Conservation (phyloP, 1,284 basidiomycete genomes). For the Irpex rosettiformis region DNA sequence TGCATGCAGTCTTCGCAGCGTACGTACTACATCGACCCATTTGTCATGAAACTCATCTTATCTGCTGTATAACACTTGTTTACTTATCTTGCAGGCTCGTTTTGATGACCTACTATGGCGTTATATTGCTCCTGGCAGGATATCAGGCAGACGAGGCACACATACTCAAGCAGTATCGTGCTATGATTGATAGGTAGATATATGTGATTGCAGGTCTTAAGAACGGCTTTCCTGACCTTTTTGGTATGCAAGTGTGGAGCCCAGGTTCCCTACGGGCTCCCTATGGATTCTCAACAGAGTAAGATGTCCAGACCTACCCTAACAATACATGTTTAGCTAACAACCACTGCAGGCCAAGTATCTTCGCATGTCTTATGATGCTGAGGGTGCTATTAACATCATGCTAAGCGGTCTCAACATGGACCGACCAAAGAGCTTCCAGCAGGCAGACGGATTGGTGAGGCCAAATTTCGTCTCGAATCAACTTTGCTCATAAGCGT, state of each 20-base stretch:
- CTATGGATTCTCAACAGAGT: slow-evolving; percentile 76
- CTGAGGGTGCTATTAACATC: slow-evolving; percentile 58
- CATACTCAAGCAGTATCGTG: slow-evolving; percentile 58
- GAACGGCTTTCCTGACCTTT: neutral
- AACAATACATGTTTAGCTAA: neutral
- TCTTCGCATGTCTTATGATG: slow-evolving; percentile 62
- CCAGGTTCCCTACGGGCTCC: slow-evolving; percentile 63
- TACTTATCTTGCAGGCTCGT: slow-evolving; percentile 46
- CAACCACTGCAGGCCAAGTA: slow-evolving; percentile 58
- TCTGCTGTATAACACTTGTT: neutral
- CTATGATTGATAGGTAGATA: slow-evolving; percentile 51
- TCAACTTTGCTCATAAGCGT: neutral
- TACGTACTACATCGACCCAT: slow-evolving; percentile 27
- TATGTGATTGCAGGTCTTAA: slow-evolving; percentile 25
- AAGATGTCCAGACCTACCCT: slow-evolving; percentile 15
- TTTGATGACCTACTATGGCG: slow-evolving; percentile 74
- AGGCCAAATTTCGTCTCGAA: slow-evolving; percentile 17
- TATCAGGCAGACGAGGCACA: slow-evolving; percentile 70
- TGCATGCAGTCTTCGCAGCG: slow-evolving; percentile 75
- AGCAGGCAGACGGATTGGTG: slow-evolving; percentile 70
- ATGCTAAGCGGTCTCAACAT: slow-evolving; percentile 57
- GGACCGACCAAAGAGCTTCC: slow-evolving; percentile 49
- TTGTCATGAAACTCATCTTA: neutral
- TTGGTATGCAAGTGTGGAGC: slow-evolving; percentile 39
- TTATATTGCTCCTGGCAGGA: slow-evolving; percentile 64